These are phyloP conservation scores for Daphne laureola DNA, from an alignment of 441 rosid species.

Conservation along the genomic window DNA sequence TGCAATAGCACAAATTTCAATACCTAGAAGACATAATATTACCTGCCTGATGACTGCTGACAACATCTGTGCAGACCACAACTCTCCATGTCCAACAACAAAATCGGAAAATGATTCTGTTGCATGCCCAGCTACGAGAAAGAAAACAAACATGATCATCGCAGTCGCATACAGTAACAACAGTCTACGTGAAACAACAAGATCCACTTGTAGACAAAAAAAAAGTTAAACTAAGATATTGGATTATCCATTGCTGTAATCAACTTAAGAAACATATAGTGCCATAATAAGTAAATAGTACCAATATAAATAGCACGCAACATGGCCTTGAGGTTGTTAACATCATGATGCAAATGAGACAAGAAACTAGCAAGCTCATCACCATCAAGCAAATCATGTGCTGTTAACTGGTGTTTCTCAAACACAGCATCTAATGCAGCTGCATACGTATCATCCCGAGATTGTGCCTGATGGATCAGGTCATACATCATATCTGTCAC, in stretches of 20 bases:
- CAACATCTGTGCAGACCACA: conserved; percentile 95
- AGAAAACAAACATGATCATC: not conserved
- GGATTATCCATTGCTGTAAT: not conserved
- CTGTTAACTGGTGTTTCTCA: conserved; percentile 73
- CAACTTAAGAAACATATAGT: not conserved
- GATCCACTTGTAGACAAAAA: no score
- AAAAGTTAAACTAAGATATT: no score
- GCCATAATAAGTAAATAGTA: conserved; percentile 15
- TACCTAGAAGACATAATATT: conserved; percentile 6
- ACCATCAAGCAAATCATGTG: conserved; percentile 74
- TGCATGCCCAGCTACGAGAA: conserved; percentile 85
- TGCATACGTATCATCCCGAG: conserved; percentile 71
- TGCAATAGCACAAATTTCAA: not conserved
- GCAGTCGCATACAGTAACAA: no score
- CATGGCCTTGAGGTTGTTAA: conserved; percentile 88
- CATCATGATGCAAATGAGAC: conserved; percentile 62
- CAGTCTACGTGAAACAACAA: no score
- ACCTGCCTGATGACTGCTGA: conserved; percentile 85
- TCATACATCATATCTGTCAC: conserved; percentile 97
- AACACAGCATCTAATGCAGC: conserved; percentile 68
- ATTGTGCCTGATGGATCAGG: conserved; percentile 69
- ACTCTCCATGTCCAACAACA: conserved; percentile 93
- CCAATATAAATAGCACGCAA: conserved; percentile 96
- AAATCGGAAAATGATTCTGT: conserved; percentile 94
- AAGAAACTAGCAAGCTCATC: conserved; percentile 58